Base-by-base conservation (phyloP, 2,329 filamentous ascomycete genomes). In the Sporothrix pseudoabietina region DNA sequence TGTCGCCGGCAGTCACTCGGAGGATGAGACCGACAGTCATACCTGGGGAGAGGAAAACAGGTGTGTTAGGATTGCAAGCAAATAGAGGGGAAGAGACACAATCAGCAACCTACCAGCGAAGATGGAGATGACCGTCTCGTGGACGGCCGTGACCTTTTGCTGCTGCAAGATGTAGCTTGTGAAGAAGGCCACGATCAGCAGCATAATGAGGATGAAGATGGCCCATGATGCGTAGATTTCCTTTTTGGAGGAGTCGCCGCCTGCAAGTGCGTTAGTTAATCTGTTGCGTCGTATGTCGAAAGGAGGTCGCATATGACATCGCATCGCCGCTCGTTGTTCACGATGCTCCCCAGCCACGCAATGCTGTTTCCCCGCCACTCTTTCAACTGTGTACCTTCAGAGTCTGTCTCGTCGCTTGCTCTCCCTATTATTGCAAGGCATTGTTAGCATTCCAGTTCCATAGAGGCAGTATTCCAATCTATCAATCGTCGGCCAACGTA, bases 111-210 rank as follows among this genome's bases (percentile, higher is more conserved):
- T 82, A 94, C 94, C 94, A 73, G 94, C 94, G 84, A 99, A 98
- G 81, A 99, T 99, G 75, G 95, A 98, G 75, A 99, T 90, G 78
- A 98, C 96, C 1, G 96, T 99, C 85, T 99, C 96, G 82, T 99
- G 96, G 72, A 99, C 92, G 39, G 96, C 96, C 79, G 98, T 96
- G 73, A 99, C 94, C 84, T 97, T 98, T 83, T 93, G 94, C 84
- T 96, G 93, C 83, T 98, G 95, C 75, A 99, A 88, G 77, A 97
- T 92, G 84, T 99, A 99, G 86, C 94, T 98, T 61, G 94, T 97
- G 82, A 98, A 97, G 78, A 99, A 93, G 75, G 96, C 95, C 77
- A 92, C 89, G 77, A 98, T 97, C 79, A 99, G 90, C 78, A 99
- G 90, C 84, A 94, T 88, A 78, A 99, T 97, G 78, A 97, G 90